Conservation (phyloP, 768 basidiomycete species). For the Asterophora lycoperdoides region DNA sequence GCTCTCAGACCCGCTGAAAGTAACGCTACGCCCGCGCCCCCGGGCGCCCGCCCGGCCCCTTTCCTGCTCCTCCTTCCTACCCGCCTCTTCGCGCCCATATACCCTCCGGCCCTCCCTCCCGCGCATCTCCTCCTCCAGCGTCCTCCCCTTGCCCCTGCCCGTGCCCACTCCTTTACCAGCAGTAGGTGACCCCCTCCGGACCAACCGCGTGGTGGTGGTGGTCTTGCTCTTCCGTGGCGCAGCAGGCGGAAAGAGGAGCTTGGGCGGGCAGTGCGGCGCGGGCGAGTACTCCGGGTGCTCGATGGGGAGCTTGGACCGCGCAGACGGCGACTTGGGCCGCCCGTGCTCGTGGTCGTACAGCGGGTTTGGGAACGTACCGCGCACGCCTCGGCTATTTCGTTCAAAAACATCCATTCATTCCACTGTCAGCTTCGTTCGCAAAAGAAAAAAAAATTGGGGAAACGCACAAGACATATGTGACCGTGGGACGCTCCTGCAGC, state of each 20-base stretch:
- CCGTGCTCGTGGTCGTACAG: slow-evolving; percentile 44
- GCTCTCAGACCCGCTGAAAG: slow-evolving; percentile 16
- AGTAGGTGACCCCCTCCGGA: neutral
- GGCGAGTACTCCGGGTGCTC: slow-evolving; percentile 67
- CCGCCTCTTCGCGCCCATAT: neutral
- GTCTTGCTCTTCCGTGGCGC: slow-evolving; percentile 18
- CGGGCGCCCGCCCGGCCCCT: slow-evolving; percentile 4
- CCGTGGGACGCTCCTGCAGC: slow-evolving; percentile 50
- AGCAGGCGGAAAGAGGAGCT: slow-evolving; percentile 46
- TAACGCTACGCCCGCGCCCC: slow-evolving; percentile 14
- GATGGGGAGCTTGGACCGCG: slow-evolving; percentile 51
- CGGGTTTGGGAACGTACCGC: slow-evolving; percentile 60
- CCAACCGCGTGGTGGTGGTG: neutral
- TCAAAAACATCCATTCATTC: too few relatives aligned
- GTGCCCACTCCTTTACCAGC: neutral
- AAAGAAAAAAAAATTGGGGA: neutral
- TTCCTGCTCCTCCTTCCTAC: slow-evolving; percentile 1
- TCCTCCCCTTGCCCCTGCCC: slow-evolving; percentile 5
- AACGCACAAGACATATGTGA: slow-evolving; percentile 74
- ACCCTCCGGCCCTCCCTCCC: slow-evolving; percentile 4
- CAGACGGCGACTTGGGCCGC: slow-evolving; percentile 39
- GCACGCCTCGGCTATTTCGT: slow-evolving; percentile 59
- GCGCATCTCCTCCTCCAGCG: slow-evolving; percentile 9
- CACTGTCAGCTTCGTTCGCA: too few relatives aligned
- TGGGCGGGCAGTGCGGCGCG: slow-evolving; percentile 48